These are phyloP conservation scores for Perkinsus olseni DNA, from an alignment of 169 alveolate species.

Conservation along the genomic window DNA sequence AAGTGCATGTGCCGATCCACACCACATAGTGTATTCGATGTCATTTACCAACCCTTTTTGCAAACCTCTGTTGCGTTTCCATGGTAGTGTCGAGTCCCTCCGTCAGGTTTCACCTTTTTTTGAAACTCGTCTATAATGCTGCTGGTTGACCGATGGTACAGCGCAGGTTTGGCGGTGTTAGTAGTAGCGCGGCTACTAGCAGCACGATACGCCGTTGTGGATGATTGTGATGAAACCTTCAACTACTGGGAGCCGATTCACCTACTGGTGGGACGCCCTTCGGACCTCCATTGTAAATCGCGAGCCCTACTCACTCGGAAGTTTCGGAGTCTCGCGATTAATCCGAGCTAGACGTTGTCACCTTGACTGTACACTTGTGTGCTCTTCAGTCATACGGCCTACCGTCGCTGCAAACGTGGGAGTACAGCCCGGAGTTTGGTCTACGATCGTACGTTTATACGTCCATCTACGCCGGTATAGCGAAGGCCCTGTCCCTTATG, in stretches of 20 bases:
- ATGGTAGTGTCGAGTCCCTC: not conserved
- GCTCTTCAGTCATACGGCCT: not conserved
- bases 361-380: not conserved
- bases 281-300: too few relatives aligned
- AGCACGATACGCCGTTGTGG: not conserved
- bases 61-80: not conserved
- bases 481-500: not conserved
- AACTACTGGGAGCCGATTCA: constrained; percentile 17
- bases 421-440: not conserved
- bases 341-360: too few relatives aligned
- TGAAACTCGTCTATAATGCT: not conserved
- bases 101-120: not conserved
- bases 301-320: too few relatives aligned
- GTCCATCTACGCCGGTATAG: not conserved
- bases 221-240: constrained; percentile 11
- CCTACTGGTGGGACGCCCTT: not conserved
- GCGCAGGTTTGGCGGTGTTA: not conserved
- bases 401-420: constrained; percentile 8
- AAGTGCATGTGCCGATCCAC: not conserved
- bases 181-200: not conserved
- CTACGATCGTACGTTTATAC: not conserved
- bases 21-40: not conserved
- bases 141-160: not conserved
- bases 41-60: not conserved
- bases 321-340: too few relatives aligned